Percentiles rank a stretch among this genome's conserved stretches.
Conservation (phyloP, 768 basidiomycete genomes). For the Termitomyces sp. region DNA sequence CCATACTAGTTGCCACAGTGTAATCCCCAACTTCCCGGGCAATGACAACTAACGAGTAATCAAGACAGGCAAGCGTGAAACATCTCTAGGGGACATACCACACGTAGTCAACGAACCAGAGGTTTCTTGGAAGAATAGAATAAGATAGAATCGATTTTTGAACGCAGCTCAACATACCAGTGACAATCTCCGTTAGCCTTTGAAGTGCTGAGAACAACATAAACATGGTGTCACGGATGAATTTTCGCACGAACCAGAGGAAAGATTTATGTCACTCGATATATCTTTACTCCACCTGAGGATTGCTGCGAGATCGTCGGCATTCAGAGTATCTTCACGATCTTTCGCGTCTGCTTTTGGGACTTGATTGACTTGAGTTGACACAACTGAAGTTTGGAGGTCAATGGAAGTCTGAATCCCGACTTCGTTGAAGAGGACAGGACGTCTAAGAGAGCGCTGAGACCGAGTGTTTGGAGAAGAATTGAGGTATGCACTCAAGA, state of each 20-base stretch:
- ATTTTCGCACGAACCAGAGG: slow-evolving; percentile 38
- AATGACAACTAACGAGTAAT: slow-evolving; percentile 44
- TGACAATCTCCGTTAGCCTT: slow-evolving; percentile 66
- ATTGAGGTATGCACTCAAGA: slow-evolving; percentile 46
- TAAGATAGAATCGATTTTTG: not conserved
- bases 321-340: slow-evolving; percentile 52
- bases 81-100: slow-evolving; percentile 23
- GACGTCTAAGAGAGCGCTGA: slow-evolving; percentile 44
- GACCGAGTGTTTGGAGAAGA: slow-evolving; percentile 38
- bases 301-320: slow-evolving; percentile 61
- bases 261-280: slow-evolving; percentile 65
- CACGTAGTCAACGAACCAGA: slow-evolving; percentile 65
- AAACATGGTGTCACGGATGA: not conserved
- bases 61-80: not conserved
- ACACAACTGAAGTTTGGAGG: slow-evolving; percentile 21
- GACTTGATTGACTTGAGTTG: slow-evolving; percentile 21
- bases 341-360: slow-evolving; percentile 33
- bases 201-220: slow-evolving; percentile 43
- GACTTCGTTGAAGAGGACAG: slow-evolving; percentile 53
- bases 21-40: slow-evolving; percentile 68
- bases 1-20: slow-evolving; percentile 63
- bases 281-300: slow-evolving; percentile 74
- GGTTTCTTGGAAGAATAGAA: slow-evolving; percentile 34
- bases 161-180: slow-evolving; percentile 32
- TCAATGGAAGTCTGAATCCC: slow-evolving; percentile 57